Conservation (phyloP, 2,329 filamentous ascomycete genomes). For the Sporothrix luriei region DNA sequence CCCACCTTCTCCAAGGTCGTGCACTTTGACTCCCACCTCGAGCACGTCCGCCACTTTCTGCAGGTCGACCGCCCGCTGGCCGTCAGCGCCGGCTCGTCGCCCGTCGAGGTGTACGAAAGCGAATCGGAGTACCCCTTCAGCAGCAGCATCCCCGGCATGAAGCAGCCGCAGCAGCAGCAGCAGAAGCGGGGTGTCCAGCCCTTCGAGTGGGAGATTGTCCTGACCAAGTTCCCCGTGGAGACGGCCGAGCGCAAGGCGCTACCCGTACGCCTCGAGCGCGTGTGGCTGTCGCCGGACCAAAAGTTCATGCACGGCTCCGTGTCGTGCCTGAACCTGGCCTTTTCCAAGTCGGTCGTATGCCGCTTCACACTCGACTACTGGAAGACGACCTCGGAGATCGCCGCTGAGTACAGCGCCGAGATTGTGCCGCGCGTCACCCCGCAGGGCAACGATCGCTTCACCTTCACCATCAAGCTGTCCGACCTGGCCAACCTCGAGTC, state of each 20-base stretch:
- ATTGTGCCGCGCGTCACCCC: slow-evolving; percentile 65
- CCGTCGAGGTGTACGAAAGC: slow-evolving; percentile 82
- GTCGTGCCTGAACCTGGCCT: slow-evolving; percentile 84
- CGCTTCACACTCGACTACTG: slow-evolving; percentile 97
- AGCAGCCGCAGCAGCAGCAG: slow-evolving; percentile 40
- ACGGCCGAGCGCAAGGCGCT: slow-evolving; percentile 62
- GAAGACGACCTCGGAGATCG: slow-evolving; percentile 96
- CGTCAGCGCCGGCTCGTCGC: slow-evolving; percentile 91
- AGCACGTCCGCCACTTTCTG: slow-evolving; percentile 93
- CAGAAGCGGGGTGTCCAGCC: slow-evolving; percentile 49
- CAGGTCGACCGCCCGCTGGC: slow-evolving; percentile 94
- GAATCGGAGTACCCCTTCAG: slow-evolving; percentile 88
- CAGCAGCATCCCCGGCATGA: slow-evolving; percentile 46
- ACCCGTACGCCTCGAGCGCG: slow-evolving; percentile 78
- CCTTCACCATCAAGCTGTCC: slow-evolving; percentile 88
- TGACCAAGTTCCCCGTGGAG: slow-evolving; percentile 79
- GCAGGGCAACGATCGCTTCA: slow-evolving; percentile 80
- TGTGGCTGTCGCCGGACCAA: slow-evolving; percentile 86
- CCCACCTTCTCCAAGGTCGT: slow-evolving; percentile 95
- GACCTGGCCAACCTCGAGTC: slow-evolving; percentile 88
- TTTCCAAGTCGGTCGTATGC: slow-evolving; percentile 85
- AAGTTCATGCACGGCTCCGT: slow-evolving; percentile 82
- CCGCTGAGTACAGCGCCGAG: slow-evolving; percentile 83
- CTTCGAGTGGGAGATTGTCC: slow-evolving; percentile 84
- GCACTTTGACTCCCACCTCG: slow-evolving; percentile 96